A percentile compares a stretch with the other conserved stretches of the same genome.
Conservation (phyloP, 2,329 filamentous ascomycete genomes). For the Daldinia eschscholtzii region DNA sequence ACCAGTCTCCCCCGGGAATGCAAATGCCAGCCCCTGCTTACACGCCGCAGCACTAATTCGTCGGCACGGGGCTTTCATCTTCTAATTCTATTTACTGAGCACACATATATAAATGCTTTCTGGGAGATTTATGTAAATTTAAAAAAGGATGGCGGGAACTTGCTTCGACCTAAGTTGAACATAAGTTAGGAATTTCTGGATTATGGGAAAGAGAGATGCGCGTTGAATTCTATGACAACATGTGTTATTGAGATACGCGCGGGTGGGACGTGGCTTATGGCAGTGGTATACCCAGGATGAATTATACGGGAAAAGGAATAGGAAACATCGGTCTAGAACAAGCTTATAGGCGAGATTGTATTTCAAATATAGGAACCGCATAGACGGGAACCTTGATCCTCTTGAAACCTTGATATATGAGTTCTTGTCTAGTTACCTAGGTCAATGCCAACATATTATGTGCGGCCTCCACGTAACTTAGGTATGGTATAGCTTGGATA, state of each 20-base stretch:
- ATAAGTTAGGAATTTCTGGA: neutral
- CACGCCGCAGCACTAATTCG: slow-evolving; percentile 29
- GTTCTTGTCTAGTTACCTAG: too few relatives aligned
- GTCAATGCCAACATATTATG: neutral
- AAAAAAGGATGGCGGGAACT: neutral
- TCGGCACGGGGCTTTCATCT: neutral
- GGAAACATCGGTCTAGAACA: neutral
- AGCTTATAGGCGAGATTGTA: neutral
- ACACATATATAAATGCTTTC: neutral
- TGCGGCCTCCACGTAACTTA: neutral
- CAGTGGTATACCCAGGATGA: neutral
- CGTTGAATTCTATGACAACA: neutral
- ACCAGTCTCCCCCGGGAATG: slow-evolving; percentile 52
- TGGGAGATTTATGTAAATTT: neutral
- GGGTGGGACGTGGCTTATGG: neutral
- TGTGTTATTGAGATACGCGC: neutral
- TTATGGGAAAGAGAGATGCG: neutral
- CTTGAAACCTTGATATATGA: too few relatives aligned
- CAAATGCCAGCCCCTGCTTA: slow-evolving; percentile 48
- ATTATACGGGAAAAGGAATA: neutral
- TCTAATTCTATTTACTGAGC: neutral
- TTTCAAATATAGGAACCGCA: neutral
- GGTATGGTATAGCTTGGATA: too few relatives aligned
- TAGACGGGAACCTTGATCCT: neutral
- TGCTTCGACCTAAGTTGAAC: neutral